Evolutionary conservation across 1,284 basidiomycete species (phyloP).

Genomic region (Irpex sp.): DNA sequence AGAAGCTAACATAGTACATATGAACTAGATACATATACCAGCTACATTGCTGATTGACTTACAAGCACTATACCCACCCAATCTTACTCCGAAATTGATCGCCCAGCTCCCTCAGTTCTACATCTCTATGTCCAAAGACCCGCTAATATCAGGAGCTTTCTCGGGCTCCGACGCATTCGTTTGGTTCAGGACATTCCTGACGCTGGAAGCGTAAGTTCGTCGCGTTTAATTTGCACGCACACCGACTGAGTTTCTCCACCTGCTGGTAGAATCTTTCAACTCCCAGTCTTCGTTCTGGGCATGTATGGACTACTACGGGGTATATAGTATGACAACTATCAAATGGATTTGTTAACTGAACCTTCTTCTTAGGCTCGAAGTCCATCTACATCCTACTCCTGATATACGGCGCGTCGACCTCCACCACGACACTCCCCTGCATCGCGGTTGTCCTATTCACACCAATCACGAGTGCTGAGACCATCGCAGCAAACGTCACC

Average conservation of each 20-base stretch:
- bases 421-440: slow-evolving; percentile 73
- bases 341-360: background rate
- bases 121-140: slow-evolving; percentile 51
- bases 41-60: slow-evolving; percentile 61
- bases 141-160: slow-evolving; percentile 49
- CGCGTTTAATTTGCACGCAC: background rate
- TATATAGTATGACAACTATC: slow-evolving; percentile 15
- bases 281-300: slow-evolving; percentile 72
- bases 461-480: slow-evolving; percentile 30
- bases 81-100: slow-evolving; percentile 42
- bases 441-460: slow-evolving; percentile 51
- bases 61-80: slow-evolving; percentile 60
- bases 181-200: slow-evolving; percentile 66
- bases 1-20: background rate
- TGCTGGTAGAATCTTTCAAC: slow-evolving; percentile 56
- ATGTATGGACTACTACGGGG: slow-evolving; percentile 62
- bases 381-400: slow-evolving; percentile 51
- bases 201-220: slow-evolving; percentile 42
- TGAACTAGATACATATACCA: slow-evolving; percentile 51
- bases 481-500: slow-evolving; percentile 27
- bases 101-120: slow-evolving; percentile 40
- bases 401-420: slow-evolving; percentile 71
- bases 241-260: background rate
- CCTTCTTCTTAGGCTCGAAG: slow-evolving; percentile 11
- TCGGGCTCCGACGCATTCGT: slow-evolving; percentile 34